Evolutionary conservation across 2,329 filamentous ascomycete genomes (phyloP), one percentile per base, ranked within the genome.

Genomic region (Torrubiella hemipterigena): DNA sequence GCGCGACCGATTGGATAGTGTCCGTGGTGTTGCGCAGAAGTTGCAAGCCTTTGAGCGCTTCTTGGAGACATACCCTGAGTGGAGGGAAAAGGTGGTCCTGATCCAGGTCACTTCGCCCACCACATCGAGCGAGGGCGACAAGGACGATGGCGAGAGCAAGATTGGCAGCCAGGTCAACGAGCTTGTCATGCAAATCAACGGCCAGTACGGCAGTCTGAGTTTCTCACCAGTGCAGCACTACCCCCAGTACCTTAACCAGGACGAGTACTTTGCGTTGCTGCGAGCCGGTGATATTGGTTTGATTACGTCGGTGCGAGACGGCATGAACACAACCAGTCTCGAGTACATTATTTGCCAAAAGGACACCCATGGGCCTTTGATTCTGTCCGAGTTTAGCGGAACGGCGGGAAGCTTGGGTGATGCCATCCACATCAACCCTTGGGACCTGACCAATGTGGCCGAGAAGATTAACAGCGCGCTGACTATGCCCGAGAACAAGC

Each of bases 241-340:
- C 55, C 85, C 87, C 7, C 87, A 95, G 52, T 95, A 95, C 52
- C 69, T 96, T 27, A 79, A 76, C 29, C 81, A 80, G 42, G 81
- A 86, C 45, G 87, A 96, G 57, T 96, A 96, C 55, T 93, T 94
- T 55, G 87, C 89, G 4, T 71, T 96, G n/a, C 69, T 96, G 31
- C 77, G 89, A 16, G 76, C 85, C 3, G 87, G 82, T 20, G 86
- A 96, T 52, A 83, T 95, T 42, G 89, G 86, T 4, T 66, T 96
- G 30, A 95, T 96, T 55, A 95, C 91, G 6, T 94, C 85, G 43
- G 87, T 96, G 15, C 77, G 89, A 37, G 91, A 96, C 53, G 89
- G 89, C 36, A 95, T 96, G 87, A 96, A 95, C 62, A 95, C 89
- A 1, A 94, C 87, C 14, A 93, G 85, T 51, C 65, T 96, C 44